Evolutionary conservation across 1,139 yeast species (phyloP), one percentile per base, ranked within the genome.

Genomic region (Geotrichum reessii): DNA sequence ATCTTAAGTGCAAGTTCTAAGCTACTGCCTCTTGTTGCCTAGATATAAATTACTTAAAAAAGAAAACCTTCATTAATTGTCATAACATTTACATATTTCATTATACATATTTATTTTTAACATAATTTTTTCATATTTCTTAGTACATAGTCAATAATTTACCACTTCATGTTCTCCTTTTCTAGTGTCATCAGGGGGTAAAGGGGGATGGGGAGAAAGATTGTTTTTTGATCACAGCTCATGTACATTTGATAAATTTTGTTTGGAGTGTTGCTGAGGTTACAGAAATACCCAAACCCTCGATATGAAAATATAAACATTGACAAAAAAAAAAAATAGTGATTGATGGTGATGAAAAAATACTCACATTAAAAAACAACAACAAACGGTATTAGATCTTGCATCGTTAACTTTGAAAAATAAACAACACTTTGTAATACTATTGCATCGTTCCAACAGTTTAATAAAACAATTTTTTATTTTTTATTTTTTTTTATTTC

Each of bases 1-100:
- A 67, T 60, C 63, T 71, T 19, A 52, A 57, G 21, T 59, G 62
- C 53, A 28, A 47, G 17, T 59, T 54, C 25, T 59, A 59, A 57
- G 44, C n/a, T 28, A n/a, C 37, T 42, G 12, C n/a, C 51, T 3
- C 11, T 19, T 48, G 14, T 12, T 48, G 11, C 14, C 51, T 24
- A 25, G n/a, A 25, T 27, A 24, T 47, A 25, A 11, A 11, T 17
- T 17, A 27, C 5, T 3, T 14, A 4, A 25, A 25, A 5, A 25
- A 25, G 28, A 25, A 25, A 25, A 25, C 28, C n/a, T n/a, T 44
- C 27, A 37, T 46, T 25, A 42, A 28, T 53, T 52, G 22, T 40
- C 21, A 33, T 47, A 14, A 44, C 46, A n/a, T 46, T 46, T 46
- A 22, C 27, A 21, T 52, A 25, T 52, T 28, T 12, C 28, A 53